Base-by-base conservation (phyloP, 2,329 filamentous ascomycete species). In the Pezicula carpinea region DNA sequence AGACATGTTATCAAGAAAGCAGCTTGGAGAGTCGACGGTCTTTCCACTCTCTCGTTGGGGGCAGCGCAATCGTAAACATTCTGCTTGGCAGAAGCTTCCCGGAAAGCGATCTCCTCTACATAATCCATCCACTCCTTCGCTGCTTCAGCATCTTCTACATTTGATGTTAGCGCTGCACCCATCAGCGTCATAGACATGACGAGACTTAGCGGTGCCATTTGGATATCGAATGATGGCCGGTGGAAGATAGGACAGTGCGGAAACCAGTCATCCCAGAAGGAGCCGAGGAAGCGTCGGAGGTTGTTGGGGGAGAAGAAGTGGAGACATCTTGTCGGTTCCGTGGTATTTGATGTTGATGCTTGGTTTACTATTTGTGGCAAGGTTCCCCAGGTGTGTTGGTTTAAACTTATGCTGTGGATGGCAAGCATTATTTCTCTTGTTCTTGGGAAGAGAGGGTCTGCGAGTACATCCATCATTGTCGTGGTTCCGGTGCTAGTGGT, bases 201-300 rank as follows among this genome's bases (percentile, higher is more conserved):
- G 2, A 45, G 43, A 17, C 13, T 23, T 6, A 33, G 13, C n/a
- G 18, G 13, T 11, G 18, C 17, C 8, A 22, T 3, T 14, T 26
- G 13, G 6, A 15, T 14, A 15, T 45, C 34, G 31, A 45, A 45
- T 7, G 43, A 15, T 29, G 43, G 43, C 13, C 18, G 18, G 18
- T 45, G 43, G 8, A 45, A 34, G 18, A 45, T 26, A n/a, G 18
- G 18, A 10, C 19, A 22, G 31, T 45, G 18, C 14, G 43, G 43
- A 34, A 36, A 29, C 33, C 43, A 45, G 19, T 22, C 21, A 26
- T 38, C 43, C 43, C 43, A 45, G 23, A 26, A 45, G 15, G 38
- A 18, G 13, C 13, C 11, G 13, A 45, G 32, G 17, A 26, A 45
- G 6, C 26, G 19, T 17, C 33, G 18, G 11, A 45, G 22, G 5